Evolutionary conservation across 768 basidiomycete genomes (phyloP).

Genomic region (Kwoniella sp.): DNA sequence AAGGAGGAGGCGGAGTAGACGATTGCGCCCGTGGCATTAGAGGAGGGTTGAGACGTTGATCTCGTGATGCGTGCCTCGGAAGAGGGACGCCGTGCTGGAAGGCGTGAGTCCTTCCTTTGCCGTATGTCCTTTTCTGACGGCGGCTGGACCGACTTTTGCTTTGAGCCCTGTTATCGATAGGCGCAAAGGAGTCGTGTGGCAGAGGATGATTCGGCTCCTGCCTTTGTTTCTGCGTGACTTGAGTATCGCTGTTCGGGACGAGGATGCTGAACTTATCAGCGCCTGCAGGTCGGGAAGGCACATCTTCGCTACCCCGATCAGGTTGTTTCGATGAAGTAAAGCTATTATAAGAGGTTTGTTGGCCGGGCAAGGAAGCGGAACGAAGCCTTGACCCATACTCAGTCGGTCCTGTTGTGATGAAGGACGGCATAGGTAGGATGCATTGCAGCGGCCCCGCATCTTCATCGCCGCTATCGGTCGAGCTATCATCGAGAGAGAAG

Average conservation of each 20-base stretch:
- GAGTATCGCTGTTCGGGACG: slow-evolving; percentile 7
- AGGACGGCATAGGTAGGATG: slow-evolving; percentile 4
- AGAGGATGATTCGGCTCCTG: background rate
- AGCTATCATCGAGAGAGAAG: background rate
- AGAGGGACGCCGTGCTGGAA: slow-evolving; percentile 18
- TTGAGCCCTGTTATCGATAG: background rate
- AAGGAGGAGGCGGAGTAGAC: background rate
- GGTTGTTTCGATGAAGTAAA: background rate
- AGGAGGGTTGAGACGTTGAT: background rate
- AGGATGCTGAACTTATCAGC: background rate
- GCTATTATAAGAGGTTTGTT: background rate
- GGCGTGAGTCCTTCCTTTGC: slow-evolving; percentile 19
- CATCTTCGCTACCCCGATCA: background rate
- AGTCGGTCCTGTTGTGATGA: background rate
- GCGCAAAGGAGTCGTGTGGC: background rate
- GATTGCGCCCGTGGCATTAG: background rate
- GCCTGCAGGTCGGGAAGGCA: background rate
- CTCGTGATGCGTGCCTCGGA: background rate
- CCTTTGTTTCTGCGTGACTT: background rate
- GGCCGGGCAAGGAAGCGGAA: background rate
- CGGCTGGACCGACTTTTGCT: slow-evolving; percentile 5
- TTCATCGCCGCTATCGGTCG: background rate
- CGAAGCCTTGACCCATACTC: background rate
- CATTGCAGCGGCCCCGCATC: background rate
- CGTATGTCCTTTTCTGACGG: slow-evolving; percentile 13